phyloP scores from a whole-genome alignment of 2,329 filamentous ascomycete genomes.

The Pestalotiopsis sp. region DNA sequence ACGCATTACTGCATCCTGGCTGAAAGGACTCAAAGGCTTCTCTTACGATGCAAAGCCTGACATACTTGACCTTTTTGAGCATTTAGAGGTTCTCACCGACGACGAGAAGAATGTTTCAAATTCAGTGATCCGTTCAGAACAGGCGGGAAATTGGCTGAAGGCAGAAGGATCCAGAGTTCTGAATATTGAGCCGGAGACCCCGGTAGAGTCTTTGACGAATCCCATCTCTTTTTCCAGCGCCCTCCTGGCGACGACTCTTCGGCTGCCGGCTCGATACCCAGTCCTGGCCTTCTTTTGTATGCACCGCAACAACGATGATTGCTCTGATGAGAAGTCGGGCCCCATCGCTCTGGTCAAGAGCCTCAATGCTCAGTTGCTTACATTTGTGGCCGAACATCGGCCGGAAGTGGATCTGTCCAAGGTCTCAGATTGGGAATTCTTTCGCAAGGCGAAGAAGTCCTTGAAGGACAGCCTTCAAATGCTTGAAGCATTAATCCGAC shows the following conservation, averaged over 20 bases:
- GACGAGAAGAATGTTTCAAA: background rate
- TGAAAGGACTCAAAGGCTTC: slow-evolving; percentile 5
- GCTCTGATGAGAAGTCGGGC: slow-evolving; percentile 6
- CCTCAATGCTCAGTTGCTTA: background rate
- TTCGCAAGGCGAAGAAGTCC: background rate
- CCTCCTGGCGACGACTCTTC: slow-evolving; percentile 10
- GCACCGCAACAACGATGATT: slow-evolving; percentile 11
- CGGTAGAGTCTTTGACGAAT: slow-evolving; percentile 11
- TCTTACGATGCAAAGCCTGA: slow-evolving; percentile 7
- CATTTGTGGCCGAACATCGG: background rate
- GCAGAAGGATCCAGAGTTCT: background rate
- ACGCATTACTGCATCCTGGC: background rate
- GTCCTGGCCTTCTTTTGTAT: slow-evolving; percentile 18
- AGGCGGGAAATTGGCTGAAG: background rate
- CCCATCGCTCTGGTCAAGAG: background rate
- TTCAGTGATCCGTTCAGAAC: background rate
- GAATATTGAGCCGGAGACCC: slow-evolving; percentile 9
- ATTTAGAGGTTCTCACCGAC: background rate
- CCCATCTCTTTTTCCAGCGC: slow-evolving; percentile 16
- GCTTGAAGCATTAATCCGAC: slow-evolving; percentile 14
- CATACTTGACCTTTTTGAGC: slow-evolving; percentile 12
- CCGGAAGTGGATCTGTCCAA: background rate
- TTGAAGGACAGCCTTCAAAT: background rate
- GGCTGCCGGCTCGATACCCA: background rate
- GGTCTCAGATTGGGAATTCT: background rate